These are phyloP conservation scores for Cylindrotheca fusiformis DNA, from an alignment of 108 stramenopile genomes.

Conservation along the genomic window DNA sequence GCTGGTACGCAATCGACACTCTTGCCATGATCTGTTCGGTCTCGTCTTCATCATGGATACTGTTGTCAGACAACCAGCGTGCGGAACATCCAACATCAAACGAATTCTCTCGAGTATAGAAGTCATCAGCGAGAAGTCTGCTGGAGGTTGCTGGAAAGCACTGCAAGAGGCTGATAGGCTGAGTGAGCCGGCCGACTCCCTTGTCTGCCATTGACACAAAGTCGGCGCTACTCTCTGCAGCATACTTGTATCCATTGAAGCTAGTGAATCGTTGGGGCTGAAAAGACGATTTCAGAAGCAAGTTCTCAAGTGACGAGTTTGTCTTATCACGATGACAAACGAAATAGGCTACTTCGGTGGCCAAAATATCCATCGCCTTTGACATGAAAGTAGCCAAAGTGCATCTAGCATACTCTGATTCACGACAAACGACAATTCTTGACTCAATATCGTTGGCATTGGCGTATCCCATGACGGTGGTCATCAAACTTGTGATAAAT, in stretches of 20 bases:
- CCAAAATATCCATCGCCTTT: slow-evolving; percentile 19
- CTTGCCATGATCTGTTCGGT: background rate
- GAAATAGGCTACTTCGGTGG: slow-evolving; percentile 14
- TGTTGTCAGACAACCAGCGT: slow-evolving; percentile 5
- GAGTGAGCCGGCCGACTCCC: background rate
- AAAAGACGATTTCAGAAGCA: slow-evolving; percentile 3
- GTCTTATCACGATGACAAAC: background rate
- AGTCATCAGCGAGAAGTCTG: slow-evolving; percentile 2
- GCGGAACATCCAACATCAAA: slow-evolving; percentile 21
- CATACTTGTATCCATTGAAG: slow-evolving; percentile 10
- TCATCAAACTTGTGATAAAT: slow-evolving; percentile 17
- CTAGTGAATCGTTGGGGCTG: slow-evolving; percentile 3
- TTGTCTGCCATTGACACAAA: background rate
- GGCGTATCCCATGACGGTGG: slow-evolving; percentile 10
- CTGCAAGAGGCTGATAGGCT: slow-evolving; percentile 5
- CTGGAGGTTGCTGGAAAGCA: slow-evolving; percentile 25
- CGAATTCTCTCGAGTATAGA: slow-evolving; percentile 17
- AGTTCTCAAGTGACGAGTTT: background rate
- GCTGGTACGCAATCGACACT: slow-evolving; percentile 10
- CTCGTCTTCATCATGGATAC: background rate
- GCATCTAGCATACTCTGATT: slow-evolving; percentile 22
- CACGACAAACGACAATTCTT: slow-evolving; percentile 8
- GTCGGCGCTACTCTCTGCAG: background rate
- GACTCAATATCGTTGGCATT: slow-evolving; percentile 10
- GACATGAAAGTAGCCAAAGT: slow-evolving; percentile 21